phyloP scores from a whole-genome alignment of 345 rosid genomes.

The Capsella bursapastoris region DNA sequence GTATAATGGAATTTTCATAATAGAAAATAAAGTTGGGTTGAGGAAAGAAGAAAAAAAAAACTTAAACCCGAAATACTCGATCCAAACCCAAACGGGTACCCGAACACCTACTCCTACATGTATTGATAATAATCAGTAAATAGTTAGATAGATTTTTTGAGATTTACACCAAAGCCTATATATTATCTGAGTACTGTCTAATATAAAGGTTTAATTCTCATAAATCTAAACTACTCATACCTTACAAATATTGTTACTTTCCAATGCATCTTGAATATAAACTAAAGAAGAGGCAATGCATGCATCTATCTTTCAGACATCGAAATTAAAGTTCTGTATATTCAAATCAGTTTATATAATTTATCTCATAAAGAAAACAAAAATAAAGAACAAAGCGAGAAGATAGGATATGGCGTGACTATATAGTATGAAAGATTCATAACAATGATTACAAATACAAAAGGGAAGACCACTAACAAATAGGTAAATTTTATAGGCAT shows the following conservation, averaged over 20 bases:
- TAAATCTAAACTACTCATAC: not conserved
- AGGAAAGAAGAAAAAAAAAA: too few relatives aligned
- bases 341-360: conserved; percentile 14
- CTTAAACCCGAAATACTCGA: too few relatives aligned
- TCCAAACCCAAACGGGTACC: too few relatives aligned
- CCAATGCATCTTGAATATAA: not conserved
- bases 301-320: conserved; percentile 33
- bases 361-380: conserved; percentile 23
- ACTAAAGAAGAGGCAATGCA: conserved; percentile 27
- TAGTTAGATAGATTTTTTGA: not conserved
- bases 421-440: conserved; percentile 33
- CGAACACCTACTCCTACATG: too few relatives aligned
- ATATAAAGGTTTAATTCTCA: not conserved
- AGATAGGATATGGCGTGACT: conserved; percentile 18
- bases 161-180: not conserved
- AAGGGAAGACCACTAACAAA: conserved; percentile 24
- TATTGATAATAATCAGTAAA: not conserved
- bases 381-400: conserved; percentile 7
- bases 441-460: conserved; percentile 36
- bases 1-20: too few relatives aligned
- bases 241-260: not conserved
- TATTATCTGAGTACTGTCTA: not conserved
- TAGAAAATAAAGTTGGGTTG: too few relatives aligned
- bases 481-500: not conserved
- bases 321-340: conserved; percentile 14